Base-by-base conservation (phyloP, 1,284 basidiomycete species). In the Mycosarcoma maydis region DNA sequence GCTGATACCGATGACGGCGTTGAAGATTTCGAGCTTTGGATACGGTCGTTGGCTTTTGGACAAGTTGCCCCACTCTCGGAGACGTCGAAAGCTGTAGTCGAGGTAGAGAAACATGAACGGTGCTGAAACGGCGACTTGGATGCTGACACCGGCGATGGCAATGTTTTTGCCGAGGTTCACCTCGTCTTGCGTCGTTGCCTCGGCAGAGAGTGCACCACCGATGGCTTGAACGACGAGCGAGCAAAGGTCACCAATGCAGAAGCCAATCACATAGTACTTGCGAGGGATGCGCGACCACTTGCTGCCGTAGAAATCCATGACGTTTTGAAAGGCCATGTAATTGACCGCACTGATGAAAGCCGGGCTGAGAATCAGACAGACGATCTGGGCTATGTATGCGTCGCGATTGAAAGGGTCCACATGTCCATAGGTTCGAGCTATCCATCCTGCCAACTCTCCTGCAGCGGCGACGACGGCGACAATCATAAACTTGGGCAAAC, bases 341-440 rank as follows among this genome's bases (percentile, higher is more conserved):
- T 68, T 67, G 64, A 55, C 62, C 8, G 69, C 69, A 38, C 54
- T 58, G 51, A 72, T 59, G 51, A 72, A 72, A 2, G 61, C 69
- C 1, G 69, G 69, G 11, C 53, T 61, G 52, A 72, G 62, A 27
- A 72, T 72, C 37, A 72, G 59, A 22, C 69, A 72, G 59, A 67
- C 54, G 44, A 64, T 62, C 34, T 72, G 69, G 10, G 64, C 64
- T 6, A 72, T 46, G 59, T 62, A 72, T 17, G 50, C 64, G 41
- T 62, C 60, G 24, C 57, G 45, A 22, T 68, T 38, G 39, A 67
- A 72, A 8, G 64, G 64, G 36, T 72, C 26, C 20, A 16, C n/a
- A 37, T 54, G 55, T 13, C 55, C 52, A 27, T 55, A 59, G 10
- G 56, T 37, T 4, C 69, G 44, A 0, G 59, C 57, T 38, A 62